These are phyloP conservation scores for Lithohypha guttulata DNA, from an alignment of 2,329 filamentous ascomycete genomes.

Conservation along the genomic window DNA sequence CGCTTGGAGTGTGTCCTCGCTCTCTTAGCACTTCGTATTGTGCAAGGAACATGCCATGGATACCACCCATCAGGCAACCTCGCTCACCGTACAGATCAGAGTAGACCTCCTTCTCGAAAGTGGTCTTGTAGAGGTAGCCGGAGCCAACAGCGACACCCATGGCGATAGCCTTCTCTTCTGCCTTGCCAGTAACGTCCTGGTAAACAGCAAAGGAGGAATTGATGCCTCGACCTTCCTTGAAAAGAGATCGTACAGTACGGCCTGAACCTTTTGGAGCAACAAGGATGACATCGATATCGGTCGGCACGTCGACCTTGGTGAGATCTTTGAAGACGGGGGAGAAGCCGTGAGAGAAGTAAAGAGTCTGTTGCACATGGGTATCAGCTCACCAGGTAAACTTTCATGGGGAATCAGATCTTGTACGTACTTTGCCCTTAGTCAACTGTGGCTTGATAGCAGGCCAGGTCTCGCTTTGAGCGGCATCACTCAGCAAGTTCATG, in stretches of 20 bases:
- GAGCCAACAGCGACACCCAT: conserved; percentile 94
- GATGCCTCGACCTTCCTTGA: conserved; percentile 98
- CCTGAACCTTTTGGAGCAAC: conserved; percentile 98
- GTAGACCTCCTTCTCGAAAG: conserved; percentile 99
- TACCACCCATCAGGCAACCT: conserved; percentile 98
- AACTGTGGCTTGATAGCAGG: conserved; percentile 95
- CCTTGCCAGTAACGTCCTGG: conserved; percentile 97
- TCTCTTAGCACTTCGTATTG: conserved; percentile 99
- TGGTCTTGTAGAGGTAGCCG: conserved; percentile 99
- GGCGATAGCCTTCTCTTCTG: conserved; percentile 94
- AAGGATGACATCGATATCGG: conserved; percentile 96
- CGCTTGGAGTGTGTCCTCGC: conserved; percentile 90
- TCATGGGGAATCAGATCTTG: too few relatives aligned
- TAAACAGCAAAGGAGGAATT: conserved; percentile 98
- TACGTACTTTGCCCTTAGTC: conserved; percentile 87
- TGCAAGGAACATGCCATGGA: conserved; percentile 99
- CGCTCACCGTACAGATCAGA: conserved; percentile 99
- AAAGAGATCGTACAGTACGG: conserved; percentile 95
- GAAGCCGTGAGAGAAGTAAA: conserved; percentile 99
- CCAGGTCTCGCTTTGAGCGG: conserved; percentile 98
- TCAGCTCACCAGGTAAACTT: conserved; percentile 13
- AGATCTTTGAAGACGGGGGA: conserved; percentile 99
- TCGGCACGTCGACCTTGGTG: conserved; percentile 96
- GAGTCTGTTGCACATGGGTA: conserved; percentile 52
- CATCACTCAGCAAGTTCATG: conserved; percentile 98